Conservation (phyloP, 2,329 filamentous ascomycete species). For the Akanthomyces dipterigenus region DNA sequence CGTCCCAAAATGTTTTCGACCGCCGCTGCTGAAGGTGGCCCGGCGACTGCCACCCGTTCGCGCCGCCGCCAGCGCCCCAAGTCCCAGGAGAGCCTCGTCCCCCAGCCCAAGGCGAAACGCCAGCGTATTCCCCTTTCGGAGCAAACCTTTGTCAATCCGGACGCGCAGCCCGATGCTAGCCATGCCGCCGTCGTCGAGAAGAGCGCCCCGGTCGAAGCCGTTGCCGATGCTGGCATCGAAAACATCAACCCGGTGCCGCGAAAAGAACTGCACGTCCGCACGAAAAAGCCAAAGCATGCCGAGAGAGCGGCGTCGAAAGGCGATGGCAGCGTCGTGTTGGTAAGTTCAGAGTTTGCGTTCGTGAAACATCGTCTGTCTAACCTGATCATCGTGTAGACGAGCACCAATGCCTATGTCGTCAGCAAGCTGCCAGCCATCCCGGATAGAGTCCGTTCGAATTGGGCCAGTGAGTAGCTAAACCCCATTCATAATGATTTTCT, state of each 20-base stretch:
- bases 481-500: background rate
- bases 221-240: constrained; percentile 40
- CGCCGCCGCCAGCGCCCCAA: constrained; percentile 55
- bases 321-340: constrained; percentile 60
- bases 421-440: constrained; percentile 79
- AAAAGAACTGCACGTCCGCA: constrained; percentile 52
- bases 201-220: constrained; percentile 36
- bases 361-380: constrained; percentile 14
- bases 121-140: constrained; percentile 52
- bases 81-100: constrained; percentile 46
- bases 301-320: constrained; percentile 57
- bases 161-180: constrained; percentile 44
- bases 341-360: constrained; percentile 30
- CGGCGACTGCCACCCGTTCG: constrained; percentile 51
- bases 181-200: constrained; percentile 48
- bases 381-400: constrained; percentile 50
- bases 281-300: constrained; percentile 55
- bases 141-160: constrained; percentile 48
- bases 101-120: constrained; percentile 58
- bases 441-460: constrained; percentile 62
- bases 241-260: constrained; percentile 31
- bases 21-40: constrained; percentile 42
- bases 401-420: constrained; percentile 77
- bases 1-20: constrained; percentile 53
- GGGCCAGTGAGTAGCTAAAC: constrained; percentile 47